A percentile compares a stretch with the other conserved stretches of the same genome.
phyloP scores from a whole-genome alignment of 2,329 filamentous ascomycete species.

The Alternaria sp. region DNA sequence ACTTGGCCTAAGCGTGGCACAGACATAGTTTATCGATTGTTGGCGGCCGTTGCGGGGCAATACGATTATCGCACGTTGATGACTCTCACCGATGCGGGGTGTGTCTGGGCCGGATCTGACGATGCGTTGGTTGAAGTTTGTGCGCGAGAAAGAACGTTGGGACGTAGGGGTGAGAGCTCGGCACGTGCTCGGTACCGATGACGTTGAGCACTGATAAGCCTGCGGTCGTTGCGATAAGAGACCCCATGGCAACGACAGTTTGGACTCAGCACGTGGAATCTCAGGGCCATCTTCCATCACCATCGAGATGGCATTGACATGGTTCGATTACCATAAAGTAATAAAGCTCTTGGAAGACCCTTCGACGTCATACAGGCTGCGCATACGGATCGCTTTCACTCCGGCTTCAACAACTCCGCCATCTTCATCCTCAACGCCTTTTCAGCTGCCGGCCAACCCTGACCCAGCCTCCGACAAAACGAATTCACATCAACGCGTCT shows the following conservation, averaged over 20 bases:
- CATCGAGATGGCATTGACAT: neutral
- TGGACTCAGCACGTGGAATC: neutral
- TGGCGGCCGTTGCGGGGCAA: neutral
- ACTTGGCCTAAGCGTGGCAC: slow-evolving; percentile 1
- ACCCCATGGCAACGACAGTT: neutral
- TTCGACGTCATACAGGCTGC: neutral
- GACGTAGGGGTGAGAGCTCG: neutral
- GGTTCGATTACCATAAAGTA: neutral
- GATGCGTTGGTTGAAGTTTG: neutral
- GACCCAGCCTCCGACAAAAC: neutral
- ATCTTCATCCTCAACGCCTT: slow-evolving; percentile 6
- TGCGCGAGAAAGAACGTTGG: neutral
- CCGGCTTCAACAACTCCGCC: neutral
- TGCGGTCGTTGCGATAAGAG: neutral
- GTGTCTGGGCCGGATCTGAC: neutral
- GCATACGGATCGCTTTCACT: neutral
- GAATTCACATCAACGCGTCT: neutral
- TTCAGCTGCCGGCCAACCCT: slow-evolving; percentile 11
- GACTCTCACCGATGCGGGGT: neutral
- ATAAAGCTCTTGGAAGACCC: neutral
- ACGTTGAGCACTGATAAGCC: neutral
- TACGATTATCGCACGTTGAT: neutral
- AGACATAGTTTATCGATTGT: slow-evolving; percentile 4
- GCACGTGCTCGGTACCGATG: neutral
- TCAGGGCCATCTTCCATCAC: neutral